phyloP scores from a whole-genome alignment of 2,329 filamentous ascomycete genomes.

The Penicillium frequentans region DNA sequence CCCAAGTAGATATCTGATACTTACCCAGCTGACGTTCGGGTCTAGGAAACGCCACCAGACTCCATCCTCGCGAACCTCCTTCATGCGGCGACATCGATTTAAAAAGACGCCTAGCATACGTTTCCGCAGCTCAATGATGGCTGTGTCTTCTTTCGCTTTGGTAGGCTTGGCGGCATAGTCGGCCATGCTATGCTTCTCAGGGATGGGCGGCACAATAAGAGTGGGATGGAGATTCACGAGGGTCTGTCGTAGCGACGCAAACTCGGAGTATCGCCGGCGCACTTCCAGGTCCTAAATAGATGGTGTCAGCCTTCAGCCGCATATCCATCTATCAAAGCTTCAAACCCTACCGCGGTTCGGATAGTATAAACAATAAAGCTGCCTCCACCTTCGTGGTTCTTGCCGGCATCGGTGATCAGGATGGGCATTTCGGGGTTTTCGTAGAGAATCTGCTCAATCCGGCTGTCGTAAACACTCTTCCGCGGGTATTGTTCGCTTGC shows the following conservation, averaged over 20 bases:
- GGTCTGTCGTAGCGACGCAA: slow-evolving; percentile 84
- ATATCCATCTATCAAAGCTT: background rate
- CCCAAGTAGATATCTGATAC: slow-evolving; percentile 20
- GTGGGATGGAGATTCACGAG: slow-evolving; percentile 91
- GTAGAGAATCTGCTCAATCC: slow-evolving; percentile 95
- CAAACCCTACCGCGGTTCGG: slow-evolving; percentile 72
- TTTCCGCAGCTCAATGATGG: slow-evolving; percentile 94
- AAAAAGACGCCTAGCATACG: slow-evolving; percentile 95
- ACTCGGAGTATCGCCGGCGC: slow-evolving; percentile 92
- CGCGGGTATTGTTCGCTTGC: slow-evolving; percentile 51
- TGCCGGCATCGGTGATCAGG: slow-evolving; percentile 90
- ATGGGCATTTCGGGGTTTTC: slow-evolving; percentile 90
- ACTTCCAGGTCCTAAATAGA: slow-evolving; percentile 81
- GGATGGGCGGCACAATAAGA: slow-evolving; percentile 92
- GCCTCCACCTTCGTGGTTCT: slow-evolving; percentile 87
- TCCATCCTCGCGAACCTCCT: slow-evolving; percentile 84
- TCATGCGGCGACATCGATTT: slow-evolving; percentile 91
- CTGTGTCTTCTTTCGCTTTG: slow-evolving; percentile 94
- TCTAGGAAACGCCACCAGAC: slow-evolving; percentile 98
- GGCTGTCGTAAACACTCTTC: slow-evolving; percentile 87
- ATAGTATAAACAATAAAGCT: slow-evolving; percentile 98
- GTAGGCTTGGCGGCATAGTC: slow-evolving; percentile 98
- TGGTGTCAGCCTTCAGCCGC: slow-evolving; percentile 6
- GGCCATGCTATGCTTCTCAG: slow-evolving; percentile 98
- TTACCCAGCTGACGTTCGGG: slow-evolving; percentile 97